Base-by-base conservation (phyloP, 306 rosid genomes). In the Rosa persica region DNA sequence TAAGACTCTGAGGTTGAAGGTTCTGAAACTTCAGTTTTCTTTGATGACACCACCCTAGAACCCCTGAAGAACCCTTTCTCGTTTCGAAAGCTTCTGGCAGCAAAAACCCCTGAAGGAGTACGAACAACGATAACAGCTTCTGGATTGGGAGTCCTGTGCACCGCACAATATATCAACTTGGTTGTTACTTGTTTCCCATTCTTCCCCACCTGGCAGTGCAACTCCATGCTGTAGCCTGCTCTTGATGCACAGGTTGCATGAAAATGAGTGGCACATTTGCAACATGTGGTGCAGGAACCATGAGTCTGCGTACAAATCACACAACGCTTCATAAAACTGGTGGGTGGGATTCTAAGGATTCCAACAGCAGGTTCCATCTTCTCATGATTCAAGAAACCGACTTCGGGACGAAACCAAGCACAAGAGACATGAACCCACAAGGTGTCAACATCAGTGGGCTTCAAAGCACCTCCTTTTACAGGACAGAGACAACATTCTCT, bases 401-500 rank as follows among this genome's bases (percentile, higher is more conserved):
- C 89, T 84, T 90, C 90, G 72, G 90, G 96, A 70, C 77, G 88
- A 85, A 95, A 95, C 99, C 99, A 95, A 82, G 99, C 99, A 34
- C 99, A 95, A 9, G 93, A 85, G 78, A 95, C 90, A 83, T 95
- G 99, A 83, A 89, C 92, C 99, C 99, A 95, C 79, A 91, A 88
- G 80, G 79, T 81, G 81, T 91, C 97, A 49, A 90, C 96, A 77
- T 93, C 98, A 40, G 94, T 93, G 79, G 99, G 96, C 91, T 95
- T 95, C 84, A 95, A 78, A 68, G 99, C 99, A 84, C 99, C 99
- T 23, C 99, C 99, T 88, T 93, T 91, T 67, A 95, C 94, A 48
- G 99, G 99, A 87, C 99, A 95, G 20, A 95, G 97, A 84, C 99
- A 95, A 81, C 99, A 95, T 70, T 95, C 97, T 83, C 97, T 89